Base-by-base conservation (phyloP, 768 basidiomycete species). In the Leccinum aurantiacum region DNA sequence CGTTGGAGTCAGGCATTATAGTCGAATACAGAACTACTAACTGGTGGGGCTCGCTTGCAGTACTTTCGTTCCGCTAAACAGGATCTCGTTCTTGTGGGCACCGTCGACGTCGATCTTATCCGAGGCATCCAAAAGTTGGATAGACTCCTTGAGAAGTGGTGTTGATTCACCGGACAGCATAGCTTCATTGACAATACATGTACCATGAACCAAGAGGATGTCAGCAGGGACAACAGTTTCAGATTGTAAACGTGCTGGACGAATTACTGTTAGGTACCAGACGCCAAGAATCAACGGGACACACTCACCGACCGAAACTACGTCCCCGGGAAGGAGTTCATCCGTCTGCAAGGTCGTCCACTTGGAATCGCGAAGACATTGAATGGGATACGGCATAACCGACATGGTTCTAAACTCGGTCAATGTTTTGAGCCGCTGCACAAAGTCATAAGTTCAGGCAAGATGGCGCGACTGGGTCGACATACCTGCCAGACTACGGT, bases 101-200 rank as follows among this genome's bases (percentile, higher is more conserved):
- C 87, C 86, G 67, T 98, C 94, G 29, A 93, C 88, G 67, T 97
- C 93, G 44, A 98, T 81, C 24, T 76, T 80, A 54, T 96, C 95
- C 5, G 76, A 71, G 0, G 80, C 77, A 6, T 95, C 91, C 10
- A 93, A 79, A 0, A 98, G 80, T 63, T 93, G 90, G 58, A 98
- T 89, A 14, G 92, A 94, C 69, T 99, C 97, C 70, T 99, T 99
- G 51, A 99, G 80, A 9, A 99, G 80, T 6, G 97, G 97, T 0
- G 97, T 99, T 0, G 95, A 97, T 78, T 99, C 97, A 54, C 97
- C 97, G 1, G 95, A 97, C 3, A 99, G 79, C 97, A 99, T 98
- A 27, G 97, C 97, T 74, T 99, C 97, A 73, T 99, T 99, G 64
- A 98, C 95, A 67, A 99, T 98, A 63, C 89, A 90, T 1, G 93